Conservation (phyloP, 2,329 filamentous ascomycete species). For the Pezicula neosporulosa region DNA sequence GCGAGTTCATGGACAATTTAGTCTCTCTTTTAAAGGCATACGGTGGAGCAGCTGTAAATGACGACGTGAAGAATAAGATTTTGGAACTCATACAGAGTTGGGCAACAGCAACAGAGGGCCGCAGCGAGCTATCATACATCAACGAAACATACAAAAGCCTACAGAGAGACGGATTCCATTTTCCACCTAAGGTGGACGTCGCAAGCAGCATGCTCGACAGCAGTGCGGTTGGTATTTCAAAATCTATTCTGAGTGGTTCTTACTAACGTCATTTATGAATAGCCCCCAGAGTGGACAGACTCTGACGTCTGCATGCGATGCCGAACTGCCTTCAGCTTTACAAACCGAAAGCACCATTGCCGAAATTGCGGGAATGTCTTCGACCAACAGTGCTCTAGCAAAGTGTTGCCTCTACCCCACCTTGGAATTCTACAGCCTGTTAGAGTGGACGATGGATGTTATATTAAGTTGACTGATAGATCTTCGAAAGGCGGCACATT, state of each 20-base stretch:
- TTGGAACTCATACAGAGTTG: conserved; percentile 91
- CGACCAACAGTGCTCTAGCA: conserved; percentile 90
- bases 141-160: conserved; percentile 80
- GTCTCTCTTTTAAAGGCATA: conserved; percentile 84
- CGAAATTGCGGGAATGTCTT: conserved; percentile 98
- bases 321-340: conserved; percentile 92
- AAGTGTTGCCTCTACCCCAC: conserved; percentile 83
- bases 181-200: conserved; percentile 82
- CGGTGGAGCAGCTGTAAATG: conserved; percentile 70
- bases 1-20: conserved; percentile 98
- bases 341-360: conserved; percentile 97
- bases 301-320: conserved; percentile 99
- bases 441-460: conserved; percentile 93
- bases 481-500: conserved; percentile 41
- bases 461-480: conserved; percentile 82
- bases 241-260: not conserved
- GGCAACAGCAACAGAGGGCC: conserved; percentile 84
- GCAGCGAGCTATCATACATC: conserved; percentile 80
- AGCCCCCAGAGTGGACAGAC: conserved; percentile 97
- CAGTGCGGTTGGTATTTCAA: conserved; percentile 67
- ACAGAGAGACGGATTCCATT: conserved; percentile 81
- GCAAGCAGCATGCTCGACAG: conserved; percentile 98
- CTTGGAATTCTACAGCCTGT: conserved; percentile 89
- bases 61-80: conserved; percentile 85
- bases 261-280: conserved; percentile 7